Evolutionary conservation across 2,329 filamentous ascomycete genomes (phyloP), one percentile per base, ranked within the genome.

Genomic region (Sporothrix humicola): DNA sequence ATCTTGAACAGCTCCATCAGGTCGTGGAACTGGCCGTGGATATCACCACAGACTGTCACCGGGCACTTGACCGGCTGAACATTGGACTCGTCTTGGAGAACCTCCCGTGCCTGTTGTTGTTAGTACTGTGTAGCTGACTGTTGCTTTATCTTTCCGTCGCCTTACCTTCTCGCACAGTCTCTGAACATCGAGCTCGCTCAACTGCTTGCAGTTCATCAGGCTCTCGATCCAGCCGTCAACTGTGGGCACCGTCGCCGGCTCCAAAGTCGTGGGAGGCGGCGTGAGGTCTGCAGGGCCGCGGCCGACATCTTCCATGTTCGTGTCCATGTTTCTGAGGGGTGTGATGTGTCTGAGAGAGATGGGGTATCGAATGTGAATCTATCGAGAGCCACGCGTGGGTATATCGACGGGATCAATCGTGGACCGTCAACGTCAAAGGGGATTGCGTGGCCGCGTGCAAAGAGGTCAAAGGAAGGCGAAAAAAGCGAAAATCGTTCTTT

Each of bases 1-100:
- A 99, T 98, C 86, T 97, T 97, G 89, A 99, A 99, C 72, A 99
- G 90, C 85, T 99, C 96, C 94, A 99, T 98, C 83, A 99, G 85
- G 81, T 99, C 96, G 84, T 98, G 95, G 83, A 98, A 98, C 84
- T 99, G 96, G 78, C 96, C 96, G 84, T 99, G 96, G 82, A 99
- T 99, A 84, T 99, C 96, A 82, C 96, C 96, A 83, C 96, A 98
- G 76, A 99, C 96, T 73, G 96, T 99, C 78, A 98, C 96, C 61
- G 96, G 96, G 83, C 95, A 98, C 95, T 98, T 98, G 85, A 99
- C 96, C 82, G 96, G 96, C 86, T 99, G 96, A 77, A 99, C 96
- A 82, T 99, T 99, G 73, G 95, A 98, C 85, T 99, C 96, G 72
- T 97, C 94, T 84, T 97, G 94, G 78, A 99, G 87, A 75, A 99